phyloP scores from a whole-genome alignment of 1,284 basidiomycete genomes.

The Cryptococcus sp. region DNA sequence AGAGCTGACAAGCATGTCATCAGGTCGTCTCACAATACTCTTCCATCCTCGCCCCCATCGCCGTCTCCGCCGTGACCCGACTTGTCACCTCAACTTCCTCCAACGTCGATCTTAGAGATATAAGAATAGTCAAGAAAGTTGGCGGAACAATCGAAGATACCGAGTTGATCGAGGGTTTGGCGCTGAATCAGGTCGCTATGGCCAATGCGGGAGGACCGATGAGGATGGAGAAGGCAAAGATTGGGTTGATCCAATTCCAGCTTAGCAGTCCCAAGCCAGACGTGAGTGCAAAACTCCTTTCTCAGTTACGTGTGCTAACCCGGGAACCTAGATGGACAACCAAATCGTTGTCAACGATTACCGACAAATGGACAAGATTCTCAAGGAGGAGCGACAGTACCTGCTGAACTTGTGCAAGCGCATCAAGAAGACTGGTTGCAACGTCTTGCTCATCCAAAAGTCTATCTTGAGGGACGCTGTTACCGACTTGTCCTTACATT shows the following conservation, averaged over 20 bases:
- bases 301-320: background rate
- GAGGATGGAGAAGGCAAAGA: conserved; percentile 97
- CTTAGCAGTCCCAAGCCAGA: conserved; percentile 97
- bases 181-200: conserved; percentile 93
- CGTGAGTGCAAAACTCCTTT: conserved; percentile 59
- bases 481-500: conserved; percentile 97
- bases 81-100: conserved; percentile 81
- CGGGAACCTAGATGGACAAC: conserved; percentile 85
- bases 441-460: conserved; percentile 98
- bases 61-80: conserved; percentile 91
- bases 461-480: conserved; percentile 98
- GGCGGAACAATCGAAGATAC: conserved; percentile 99
- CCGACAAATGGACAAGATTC: conserved; percentile 99
- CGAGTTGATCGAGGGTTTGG: conserved; percentile 92
- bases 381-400: conserved; percentile 96
- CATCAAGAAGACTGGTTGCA: conserved; percentile 99
- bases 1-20: background rate
- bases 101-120: conserved; percentile 94
- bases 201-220: conserved; percentile 88
- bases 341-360: conserved; percentile 99
- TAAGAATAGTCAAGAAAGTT: conserved; percentile 96
- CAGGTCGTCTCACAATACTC: conserved; percentile 99
- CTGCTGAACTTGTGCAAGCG: conserved; percentile 98
- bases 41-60: conserved; percentile 93
- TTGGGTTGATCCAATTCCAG: conserved; percentile 98